Evolutionary conservation across 2,329 filamentous ascomycete species (phyloP), one percentile per base, ranked within the genome.

Genomic region (Alternaria viburni): DNA sequence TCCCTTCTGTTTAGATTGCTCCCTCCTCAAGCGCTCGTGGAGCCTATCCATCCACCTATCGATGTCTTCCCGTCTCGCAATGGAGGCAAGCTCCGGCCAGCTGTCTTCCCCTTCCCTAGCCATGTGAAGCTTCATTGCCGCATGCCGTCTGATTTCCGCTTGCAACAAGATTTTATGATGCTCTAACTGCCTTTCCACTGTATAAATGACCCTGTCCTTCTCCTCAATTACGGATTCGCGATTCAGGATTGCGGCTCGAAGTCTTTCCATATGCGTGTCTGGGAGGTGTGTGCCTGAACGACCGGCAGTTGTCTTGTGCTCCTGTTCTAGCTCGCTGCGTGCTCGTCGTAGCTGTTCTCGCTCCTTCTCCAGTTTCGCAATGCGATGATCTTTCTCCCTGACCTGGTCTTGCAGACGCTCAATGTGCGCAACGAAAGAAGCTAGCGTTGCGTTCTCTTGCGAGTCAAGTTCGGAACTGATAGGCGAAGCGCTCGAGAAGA

Each of bases 121-220:
- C 13, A 68, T 45, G 30, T 70, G 62, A n/a, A 75, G 58, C 25
- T 70, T 67, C 26, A 71, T 67, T 15, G 67, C 75, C 6, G 77
- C 77, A 63, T 82, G 77, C 19, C 75, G 77, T 45, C 81, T 73
- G 30, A 83, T 76, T 58, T 83, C 81, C 0, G 76, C 71, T 30
- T 82, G 76, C 7, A 83, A 68, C 3, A 84, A 70, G 1, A 77
- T 68, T 47, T 80, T 78, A 63, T 81, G 78, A 25, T 77, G 75
- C 36, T 83, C 80, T 10, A 82, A 67, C 59, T 83, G 79, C 28
- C 71, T 76, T 62, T 80, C 70, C 1, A 74, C 57, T 8, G 66
- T 69, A 21, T 71, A 70, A 1, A 79, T 59, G 3, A 70, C 66
- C 47, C 73, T 74, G 19, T 76, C 74, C 52, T 77, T 79, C 54